A percentile compares a stretch with the other conserved stretches of the same genome.
These are phyloP conservation scores for Cardamine resedifolia DNA, from an alignment of 345 rosid species.

Conservation along the genomic window DNA sequence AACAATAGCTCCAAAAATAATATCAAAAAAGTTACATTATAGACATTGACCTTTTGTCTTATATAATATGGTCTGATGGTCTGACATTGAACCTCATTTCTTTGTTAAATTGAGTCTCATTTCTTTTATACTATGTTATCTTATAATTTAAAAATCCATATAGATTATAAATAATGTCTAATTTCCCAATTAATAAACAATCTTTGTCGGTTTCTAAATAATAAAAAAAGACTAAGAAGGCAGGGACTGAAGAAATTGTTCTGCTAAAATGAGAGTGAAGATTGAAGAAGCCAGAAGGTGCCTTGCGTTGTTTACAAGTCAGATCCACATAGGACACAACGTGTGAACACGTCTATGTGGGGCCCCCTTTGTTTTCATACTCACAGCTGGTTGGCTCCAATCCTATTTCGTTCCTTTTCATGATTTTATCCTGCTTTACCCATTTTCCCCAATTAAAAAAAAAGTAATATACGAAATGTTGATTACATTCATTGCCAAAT, in stretches of 20 bases:
- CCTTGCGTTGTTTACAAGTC: slow-evolving; percentile 44
- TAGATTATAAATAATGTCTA: neutral
- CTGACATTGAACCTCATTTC: slow-evolving; percentile 4
- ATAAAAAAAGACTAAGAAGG: slow-evolving; percentile 1
- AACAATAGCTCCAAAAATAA: slow-evolving; percentile 7
- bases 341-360: slow-evolving; percentile 49
- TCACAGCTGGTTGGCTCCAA: slow-evolving; percentile 22
- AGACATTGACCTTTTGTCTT: slow-evolving; percentile 17
- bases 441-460: neutral
- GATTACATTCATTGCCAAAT: slow-evolving; percentile 5
- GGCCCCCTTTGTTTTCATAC: neutral
- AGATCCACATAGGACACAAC: slow-evolving; percentile 55
- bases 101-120: neutral
- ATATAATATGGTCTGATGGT: slow-evolving; percentile 23
- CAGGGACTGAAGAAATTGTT: neutral
- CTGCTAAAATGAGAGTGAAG: slow-evolving; percentile 9
- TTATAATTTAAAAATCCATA: neutral
- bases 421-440: neutral
- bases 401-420: neutral
- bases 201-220: slow-evolving; percentile 27
- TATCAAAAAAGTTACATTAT: neutral
- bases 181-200: neutral
- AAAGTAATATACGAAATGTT: neutral
- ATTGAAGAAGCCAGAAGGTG: neutral
- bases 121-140: slow-evolving; percentile 30